Evolutionary conservation across 495 filamentous ascomycete genomes (phyloP), one percentile per base, ranked within the genome.

Genomic region (Aspergillus bridgeri): DNA sequence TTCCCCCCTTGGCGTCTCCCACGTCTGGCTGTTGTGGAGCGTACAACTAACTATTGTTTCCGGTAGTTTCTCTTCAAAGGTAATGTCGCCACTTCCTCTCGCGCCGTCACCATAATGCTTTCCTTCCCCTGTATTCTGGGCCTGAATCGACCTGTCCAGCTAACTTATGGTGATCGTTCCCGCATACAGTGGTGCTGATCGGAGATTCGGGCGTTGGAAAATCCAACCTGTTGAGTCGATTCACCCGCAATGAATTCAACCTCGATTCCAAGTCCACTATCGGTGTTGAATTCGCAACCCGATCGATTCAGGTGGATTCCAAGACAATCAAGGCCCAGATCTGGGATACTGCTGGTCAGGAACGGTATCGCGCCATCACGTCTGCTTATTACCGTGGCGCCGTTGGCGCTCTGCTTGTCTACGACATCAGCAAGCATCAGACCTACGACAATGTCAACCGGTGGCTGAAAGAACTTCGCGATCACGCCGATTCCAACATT

Each of bases 241-340:
- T 99, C 86, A 99, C 95, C 57, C 91, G 95, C 74, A 99, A 99
- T 75, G 95, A 99, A 77, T 99, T 99, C 86, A 98, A 97, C 79
- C 83, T 98, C 58, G 94, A 99, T 77, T 97, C 93, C 73, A 99
- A 99, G 86, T 98, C 95, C 54, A 99, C 94, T 61, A 99, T 99
- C 81, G 94, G 94, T 69, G 94, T 99, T 65, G 94, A 99, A 79
- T 99, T 99, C 74, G 94, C 94, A 62, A 99, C 94, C 59, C 88
- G 94, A 54, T 96, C 91, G 60, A 98, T 99, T 77, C 94, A 98
- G 76, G 95, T 99, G 68, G 95, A 99, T 78, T 86, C 89, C 65
- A 99, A 99, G 83, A 99, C 94, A 64, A 99, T 99, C 87, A 99
- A 99, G 83, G 94, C 94, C 66, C 94, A 99, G 81, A 99, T 99